Conservation (phyloP, 2,329 filamentous ascomycete genomes). For the Zasmidium citrigriseum region DNA sequence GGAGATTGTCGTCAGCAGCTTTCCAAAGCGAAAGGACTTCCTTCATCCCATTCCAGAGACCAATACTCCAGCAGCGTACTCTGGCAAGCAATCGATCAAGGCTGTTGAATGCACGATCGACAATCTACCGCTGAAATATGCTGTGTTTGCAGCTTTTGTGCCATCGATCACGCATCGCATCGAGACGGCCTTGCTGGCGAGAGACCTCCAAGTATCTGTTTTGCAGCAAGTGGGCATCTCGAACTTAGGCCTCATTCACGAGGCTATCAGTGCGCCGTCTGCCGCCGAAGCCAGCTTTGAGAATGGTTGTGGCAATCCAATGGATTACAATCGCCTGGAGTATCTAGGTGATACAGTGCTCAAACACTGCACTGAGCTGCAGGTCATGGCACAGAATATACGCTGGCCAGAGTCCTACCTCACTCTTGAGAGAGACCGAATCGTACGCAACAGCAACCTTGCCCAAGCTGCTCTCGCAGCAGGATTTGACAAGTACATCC, state of each 20-base stretch:
- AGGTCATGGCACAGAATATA: slow-evolving; percentile 62
- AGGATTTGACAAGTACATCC: slow-evolving; percentile 72
- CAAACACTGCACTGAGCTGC: slow-evolving; percentile 70
- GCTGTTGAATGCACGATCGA: slow-evolving; percentile 50
- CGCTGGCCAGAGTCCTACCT: slow-evolving; percentile 77
- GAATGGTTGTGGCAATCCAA: too few relatives aligned
- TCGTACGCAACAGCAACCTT: slow-evolving; percentile 74
- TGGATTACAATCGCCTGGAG: slow-evolving; percentile 80
- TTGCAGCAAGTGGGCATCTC: slow-evolving; percentile 54
- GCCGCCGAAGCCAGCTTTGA: slow-evolving; percentile 53
- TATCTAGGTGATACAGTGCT: slow-evolving; percentile 84
- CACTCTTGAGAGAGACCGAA: slow-evolving; percentile 64
- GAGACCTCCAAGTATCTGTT: slow-evolving; percentile 58
- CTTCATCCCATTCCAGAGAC: slow-evolving; percentile 46
- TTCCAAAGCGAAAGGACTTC: slow-evolving; percentile 61
- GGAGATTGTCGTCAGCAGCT: slow-evolving; percentile 28
- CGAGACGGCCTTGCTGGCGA: slow-evolving; percentile 64
- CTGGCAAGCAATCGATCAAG: slow-evolving; percentile 53
- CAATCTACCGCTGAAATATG: slow-evolving; percentile 47
- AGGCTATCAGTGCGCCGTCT: slow-evolving; percentile 69
- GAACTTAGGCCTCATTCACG: slow-evolving; percentile 59
- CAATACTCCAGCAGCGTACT: slow-evolving; percentile 32
- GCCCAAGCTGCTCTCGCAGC: slow-evolving; percentile 62
- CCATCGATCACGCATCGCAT: slow-evolving; percentile 73
- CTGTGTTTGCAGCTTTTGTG: slow-evolving; percentile 61